Conservation (phyloP, 176 grass and related monocot genomes). For the Triticum timopheevii region DNA sequence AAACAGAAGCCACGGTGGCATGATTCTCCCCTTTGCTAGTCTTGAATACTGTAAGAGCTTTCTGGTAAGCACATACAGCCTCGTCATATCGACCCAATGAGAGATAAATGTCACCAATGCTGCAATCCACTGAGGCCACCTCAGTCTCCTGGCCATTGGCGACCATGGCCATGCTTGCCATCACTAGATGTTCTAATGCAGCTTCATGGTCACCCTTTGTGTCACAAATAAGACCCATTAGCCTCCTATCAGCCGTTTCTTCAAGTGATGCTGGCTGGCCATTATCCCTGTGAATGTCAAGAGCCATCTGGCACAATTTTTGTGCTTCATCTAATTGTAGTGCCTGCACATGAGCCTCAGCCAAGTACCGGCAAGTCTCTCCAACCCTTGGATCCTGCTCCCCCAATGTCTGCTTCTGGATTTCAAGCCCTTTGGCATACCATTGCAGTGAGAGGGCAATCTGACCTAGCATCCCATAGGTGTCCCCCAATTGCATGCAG, state of each 20-base stretch:
- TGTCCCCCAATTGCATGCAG: constrained; percentile 92
- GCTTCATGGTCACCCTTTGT: constrained; percentile 85
- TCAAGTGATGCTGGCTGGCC: constrained; percentile 63
- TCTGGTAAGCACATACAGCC: constrained; percentile 85
- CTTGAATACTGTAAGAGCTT: constrained; percentile 91
- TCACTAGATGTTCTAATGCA: constrained; percentile 87
- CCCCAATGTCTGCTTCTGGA: constrained; percentile 79
- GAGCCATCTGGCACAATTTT: constrained; percentile 71
- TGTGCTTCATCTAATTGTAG: constrained; percentile 85
- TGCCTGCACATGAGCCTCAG: constrained; percentile 93
- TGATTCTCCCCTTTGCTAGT: constrained; percentile 96
- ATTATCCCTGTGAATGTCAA: constrained; percentile 75
- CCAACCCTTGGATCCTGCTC: constrained; percentile 85
- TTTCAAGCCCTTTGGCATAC: constrained; percentile 67
- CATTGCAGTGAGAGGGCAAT: constrained; percentile 70
- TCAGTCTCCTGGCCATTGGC: constrained; percentile 89
- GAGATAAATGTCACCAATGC: constrained; percentile 95
- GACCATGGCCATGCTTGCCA: constrained; percentile 89
- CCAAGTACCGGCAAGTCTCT: constrained; percentile 88
- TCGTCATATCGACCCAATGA: constrained; percentile 86
- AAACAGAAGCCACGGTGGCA: constrained; percentile 87
- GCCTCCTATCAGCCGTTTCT: constrained; percentile 88
- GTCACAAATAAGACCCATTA: constrained; percentile 94
- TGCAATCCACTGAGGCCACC: constrained; percentile 90
- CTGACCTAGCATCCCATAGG: constrained; percentile 83